phyloP scores from a whole-genome alignment of 257 asterid species.

The Craterostigma plantagineum region DNA sequence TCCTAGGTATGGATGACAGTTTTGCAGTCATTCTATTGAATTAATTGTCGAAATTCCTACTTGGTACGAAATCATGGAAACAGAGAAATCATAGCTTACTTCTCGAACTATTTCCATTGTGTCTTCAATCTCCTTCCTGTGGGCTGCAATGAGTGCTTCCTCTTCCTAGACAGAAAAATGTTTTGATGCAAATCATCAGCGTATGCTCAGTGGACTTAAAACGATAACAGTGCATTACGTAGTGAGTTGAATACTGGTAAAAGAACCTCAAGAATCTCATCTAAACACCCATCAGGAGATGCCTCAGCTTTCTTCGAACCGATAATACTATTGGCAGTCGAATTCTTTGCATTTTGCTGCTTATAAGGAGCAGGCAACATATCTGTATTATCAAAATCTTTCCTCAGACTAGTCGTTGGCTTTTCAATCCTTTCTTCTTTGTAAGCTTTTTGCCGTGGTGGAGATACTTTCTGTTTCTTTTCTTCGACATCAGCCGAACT shows the following conservation, averaged over 20 bases:
- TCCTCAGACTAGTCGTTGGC: constrained; percentile 26
- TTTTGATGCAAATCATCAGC: neutral
- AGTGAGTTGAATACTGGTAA: neutral
- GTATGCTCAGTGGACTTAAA: neutral
- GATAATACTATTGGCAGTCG: too few species aligned
- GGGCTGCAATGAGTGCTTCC: constrained; percentile 88
- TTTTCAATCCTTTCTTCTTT: constrained; percentile 61
- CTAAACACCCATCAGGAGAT: constrained; percentile 52
- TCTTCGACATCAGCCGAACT: constrained; percentile 42
- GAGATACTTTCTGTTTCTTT: constrained; percentile 62
- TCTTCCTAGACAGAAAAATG: constrained; percentile 48
- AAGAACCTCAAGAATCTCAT: constrained; percentile 84
- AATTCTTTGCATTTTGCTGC: constrained; percentile 25
- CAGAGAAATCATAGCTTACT: constrained; percentile 20
- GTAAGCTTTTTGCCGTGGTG: constrained; percentile 46
- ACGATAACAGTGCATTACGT: too few species aligned
- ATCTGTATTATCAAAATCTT: constrained; percentile 30
- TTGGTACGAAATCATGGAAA: too few species aligned
- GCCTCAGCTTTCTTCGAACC: constrained; percentile 34
- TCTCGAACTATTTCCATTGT: constrained; percentile 96
- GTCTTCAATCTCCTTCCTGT: constrained; percentile 88
- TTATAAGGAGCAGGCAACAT: constrained; percentile 26
- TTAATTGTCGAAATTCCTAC: too few species aligned
- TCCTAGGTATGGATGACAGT: too few species aligned
- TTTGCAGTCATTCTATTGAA: too few species aligned